phyloP scores from a whole-genome alignment of 1,139 yeast genomes.

The Hansenula lynferdii region DNA sequence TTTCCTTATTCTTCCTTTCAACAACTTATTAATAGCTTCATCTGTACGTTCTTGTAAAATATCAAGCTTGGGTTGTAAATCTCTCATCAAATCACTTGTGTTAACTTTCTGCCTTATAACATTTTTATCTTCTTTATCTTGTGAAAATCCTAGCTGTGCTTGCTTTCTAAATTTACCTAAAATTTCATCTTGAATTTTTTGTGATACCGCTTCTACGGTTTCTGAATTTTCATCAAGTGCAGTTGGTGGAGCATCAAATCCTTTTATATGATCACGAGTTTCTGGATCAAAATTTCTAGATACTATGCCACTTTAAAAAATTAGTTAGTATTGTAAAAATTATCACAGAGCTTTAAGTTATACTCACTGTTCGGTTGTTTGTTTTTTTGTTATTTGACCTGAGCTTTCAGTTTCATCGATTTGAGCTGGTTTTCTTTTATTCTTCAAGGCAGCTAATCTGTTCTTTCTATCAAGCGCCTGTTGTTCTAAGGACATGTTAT shows the following conservation, averaged over 20 bases:
- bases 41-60: conserved; percentile 35
- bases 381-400: conserved; percentile 8
- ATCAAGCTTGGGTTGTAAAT: conserved; percentile 31
- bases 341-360: conserved; percentile 2
- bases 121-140: conserved; percentile 11
- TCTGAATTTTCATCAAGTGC: conserved; percentile 24
- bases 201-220: conserved; percentile 32
- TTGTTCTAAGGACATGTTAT: conserved; percentile 27
- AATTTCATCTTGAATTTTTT: conserved; percentile 26
- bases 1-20: conserved; percentile 31
- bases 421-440: conserved; percentile 19
- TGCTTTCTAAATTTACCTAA: conserved; percentile 19
- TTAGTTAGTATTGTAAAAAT: not conserved
- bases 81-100: conserved; percentile 36
- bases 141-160: conserved; percentile 10
- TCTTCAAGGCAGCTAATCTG: conserved; percentile 31
- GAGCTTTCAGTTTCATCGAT: conserved; percentile 1
- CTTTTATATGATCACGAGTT: conserved; percentile 26
- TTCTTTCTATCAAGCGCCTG: conserved; percentile 34
- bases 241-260: conserved; percentile 27
- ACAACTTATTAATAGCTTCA: conserved; percentile 32
- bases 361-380: conserved; percentile 6
- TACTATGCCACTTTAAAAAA: not conserved
- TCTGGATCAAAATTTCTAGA: conserved; percentile 32
- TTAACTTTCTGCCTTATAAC: conserved; percentile 27